phyloP scores from a whole-genome alignment of 768 basidiomycete genomes.

The Boletellus sp. region DNA sequence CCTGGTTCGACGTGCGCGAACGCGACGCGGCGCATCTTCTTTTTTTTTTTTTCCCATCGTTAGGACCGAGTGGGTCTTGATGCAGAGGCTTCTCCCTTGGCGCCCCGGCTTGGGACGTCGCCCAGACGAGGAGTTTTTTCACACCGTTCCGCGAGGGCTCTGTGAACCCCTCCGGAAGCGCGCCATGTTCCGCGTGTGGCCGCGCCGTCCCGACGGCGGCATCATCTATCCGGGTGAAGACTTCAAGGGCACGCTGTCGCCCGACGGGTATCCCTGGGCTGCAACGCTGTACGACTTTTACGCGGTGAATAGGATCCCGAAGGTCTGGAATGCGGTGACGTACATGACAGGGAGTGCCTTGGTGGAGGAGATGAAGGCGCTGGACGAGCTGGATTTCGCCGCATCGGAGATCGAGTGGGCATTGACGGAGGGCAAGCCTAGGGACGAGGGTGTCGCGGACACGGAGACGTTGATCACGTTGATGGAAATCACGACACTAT shows the following conservation, averaged over 20 bases:
- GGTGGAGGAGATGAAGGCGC: slow-evolving; percentile 2
- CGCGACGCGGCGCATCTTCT: too few species aligned
- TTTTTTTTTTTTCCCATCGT: too few species aligned
- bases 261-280: slow-evolving; percentile 24
- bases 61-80: neutral
- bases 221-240: neutral
- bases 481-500: neutral
- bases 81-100: neutral
- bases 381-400: slow-evolving; percentile 17
- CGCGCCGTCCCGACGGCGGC: slow-evolving; percentile 20
- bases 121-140: neutral
- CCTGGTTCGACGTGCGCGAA: too few species aligned
- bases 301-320: slow-evolving; percentile 6
- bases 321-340: neutral
- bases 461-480: slow-evolving; percentile 15
- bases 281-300: slow-evolving; percentile 29
- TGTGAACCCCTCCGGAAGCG: slow-evolving; percentile 7
- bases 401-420: slow-evolving; percentile 21
- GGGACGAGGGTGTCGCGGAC: slow-evolving; percentile 10
- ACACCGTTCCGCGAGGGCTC: neutral
- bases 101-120: slow-evolving; percentile 8
- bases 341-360: slow-evolving; percentile 22
- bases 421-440: slow-evolving; percentile 21
- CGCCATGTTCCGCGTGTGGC: slow-evolving; percentile 22
- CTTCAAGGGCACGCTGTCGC: slow-evolving; percentile 15